Conservation (phyloP, 2,329 filamentous ascomycete species). For the Colletotrichum gloeosporioides region DNA sequence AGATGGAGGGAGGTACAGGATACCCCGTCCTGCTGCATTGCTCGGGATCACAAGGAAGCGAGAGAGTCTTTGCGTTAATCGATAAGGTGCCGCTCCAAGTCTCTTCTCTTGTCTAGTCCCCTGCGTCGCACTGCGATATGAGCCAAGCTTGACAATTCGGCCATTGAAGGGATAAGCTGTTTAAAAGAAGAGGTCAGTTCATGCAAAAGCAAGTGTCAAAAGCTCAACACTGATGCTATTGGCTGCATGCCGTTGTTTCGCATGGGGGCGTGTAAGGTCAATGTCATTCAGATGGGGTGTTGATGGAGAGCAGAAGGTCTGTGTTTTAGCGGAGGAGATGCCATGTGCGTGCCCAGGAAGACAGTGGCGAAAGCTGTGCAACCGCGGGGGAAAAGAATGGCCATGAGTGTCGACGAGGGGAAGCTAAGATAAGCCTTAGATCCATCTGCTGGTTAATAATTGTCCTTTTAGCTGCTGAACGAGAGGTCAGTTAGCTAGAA, state of each 20-base stretch:
- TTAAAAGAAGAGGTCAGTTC: neutral
- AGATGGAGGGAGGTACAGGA: conserved; percentile 10
- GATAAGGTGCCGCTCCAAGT: conserved; percentile 18
- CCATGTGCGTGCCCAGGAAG: conserved; percentile 19
- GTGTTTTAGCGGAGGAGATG: conserved; percentile 13
- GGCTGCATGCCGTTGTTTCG: conserved; percentile 11
- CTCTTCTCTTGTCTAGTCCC: neutral
- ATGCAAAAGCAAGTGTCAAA: conserved; percentile 17
- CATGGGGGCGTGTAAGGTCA: conserved; percentile 15
- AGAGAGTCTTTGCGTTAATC: conserved; percentile 15
- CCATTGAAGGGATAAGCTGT: conserved; percentile 9
- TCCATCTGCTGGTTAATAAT: neutral
- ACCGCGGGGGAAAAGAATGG: conserved; percentile 2
- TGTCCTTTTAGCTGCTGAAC: neutral
- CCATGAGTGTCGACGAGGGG: neutral
- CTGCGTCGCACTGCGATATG: neutral
- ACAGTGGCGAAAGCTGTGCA: conserved; percentile 13
- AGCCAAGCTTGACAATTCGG: neutral
- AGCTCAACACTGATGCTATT: conserved; percentile 5
- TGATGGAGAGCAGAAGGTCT: conserved; percentile 1
- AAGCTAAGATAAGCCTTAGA: neutral
- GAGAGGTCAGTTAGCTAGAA: neutral
- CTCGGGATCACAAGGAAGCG: conserved; percentile 5
- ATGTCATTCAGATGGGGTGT: conserved; percentile 2
- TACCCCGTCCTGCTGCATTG: conserved; percentile 14